These are phyloP conservation scores for Drosera capensis DNA, from an alignment of 148 eudicot genomes.

Conservation along the genomic window DNA sequence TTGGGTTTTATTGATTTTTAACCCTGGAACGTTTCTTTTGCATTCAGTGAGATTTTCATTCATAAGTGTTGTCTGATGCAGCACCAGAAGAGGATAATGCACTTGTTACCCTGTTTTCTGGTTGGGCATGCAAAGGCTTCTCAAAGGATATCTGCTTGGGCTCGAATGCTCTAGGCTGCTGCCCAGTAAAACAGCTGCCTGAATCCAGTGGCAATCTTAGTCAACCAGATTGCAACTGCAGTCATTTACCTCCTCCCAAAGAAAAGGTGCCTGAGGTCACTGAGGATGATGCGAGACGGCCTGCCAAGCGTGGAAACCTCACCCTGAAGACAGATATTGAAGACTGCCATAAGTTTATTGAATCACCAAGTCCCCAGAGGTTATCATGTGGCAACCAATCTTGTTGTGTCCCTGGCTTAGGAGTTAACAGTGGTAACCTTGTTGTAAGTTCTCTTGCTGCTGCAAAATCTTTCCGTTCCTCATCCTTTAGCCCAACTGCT, in stretches of 20 bases:
- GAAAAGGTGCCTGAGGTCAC: slow-evolving; percentile 10
- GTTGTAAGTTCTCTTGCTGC: slow-evolving; percentile 38
- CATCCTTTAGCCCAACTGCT: slow-evolving; percentile 65
- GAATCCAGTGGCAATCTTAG: slow-evolving; percentile 28
- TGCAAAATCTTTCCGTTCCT: slow-evolving; percentile 79
- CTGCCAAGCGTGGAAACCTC: slow-evolving; percentile 26
- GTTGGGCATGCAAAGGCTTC: slow-evolving; percentile 95
- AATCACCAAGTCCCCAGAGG: slow-evolving; percentile 18
- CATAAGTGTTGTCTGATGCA: slow-evolving; percentile 24
- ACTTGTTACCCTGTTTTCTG: slow-evolving; percentile 82
- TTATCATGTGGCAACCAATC: slow-evolving; percentile 41
- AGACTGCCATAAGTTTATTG: slow-evolving; percentile 15
- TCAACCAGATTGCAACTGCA: slow-evolving; percentile 21
- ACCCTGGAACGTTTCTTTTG: background rate
- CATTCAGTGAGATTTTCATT: slow-evolving; percentile 1
- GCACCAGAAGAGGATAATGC: slow-evolving; percentile 77
- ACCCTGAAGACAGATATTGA: slow-evolving; percentile 13
- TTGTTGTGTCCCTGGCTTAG: slow-evolving; percentile 86
- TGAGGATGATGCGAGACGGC: slow-evolving; percentile 20
- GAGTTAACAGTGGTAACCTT: slow-evolving; percentile 50
- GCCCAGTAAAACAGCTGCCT: slow-evolving; percentile 36
- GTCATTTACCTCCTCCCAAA: slow-evolving; percentile 13
- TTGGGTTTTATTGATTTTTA: background rate
- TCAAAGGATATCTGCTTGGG: slow-evolving; percentile 48
- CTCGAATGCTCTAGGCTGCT: slow-evolving; percentile 49